Evolutionary conservation across 78 protist species (phyloP).

Genomic region (Dictyostelium purpureum): DNA sequence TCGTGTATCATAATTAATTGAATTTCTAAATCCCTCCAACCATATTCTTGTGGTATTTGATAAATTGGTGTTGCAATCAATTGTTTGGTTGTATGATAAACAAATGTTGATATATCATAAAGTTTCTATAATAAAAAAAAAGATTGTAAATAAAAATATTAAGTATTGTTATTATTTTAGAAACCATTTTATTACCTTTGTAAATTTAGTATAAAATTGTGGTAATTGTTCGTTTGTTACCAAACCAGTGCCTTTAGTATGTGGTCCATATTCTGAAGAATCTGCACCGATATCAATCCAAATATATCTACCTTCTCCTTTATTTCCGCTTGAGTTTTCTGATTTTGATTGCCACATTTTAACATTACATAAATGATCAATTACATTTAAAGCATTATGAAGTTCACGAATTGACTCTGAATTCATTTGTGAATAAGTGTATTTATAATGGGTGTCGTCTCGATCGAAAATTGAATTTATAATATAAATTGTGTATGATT

Average conservation of each 20-base stretch:
- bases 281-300: conserved; percentile 63
- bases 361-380: conserved; percentile 13
- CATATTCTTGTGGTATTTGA: not conserved
- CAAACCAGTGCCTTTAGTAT: conserved; percentile 61
- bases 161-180: not conserved
- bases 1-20: conserved; percentile 71
- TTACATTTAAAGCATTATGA: not conserved
- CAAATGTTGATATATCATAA: conserved; percentile 6
- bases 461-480: not conserved
- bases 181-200: not conserved
- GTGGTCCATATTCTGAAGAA: conserved; percentile 27
- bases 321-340: not conserved
- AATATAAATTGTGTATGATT: not conserved
- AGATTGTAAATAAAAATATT: not conserved
- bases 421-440: conserved; percentile 22
- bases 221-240: not conserved
- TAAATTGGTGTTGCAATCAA: conserved; percentile 43
- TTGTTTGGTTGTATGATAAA: conserved; percentile 34
- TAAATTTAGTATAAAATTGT: not conserved
- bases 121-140: not conserved
- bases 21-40: conserved; percentile 41
- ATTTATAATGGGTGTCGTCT: not conserved
- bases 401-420: not conserved
- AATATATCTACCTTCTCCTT: conserved; percentile 35
- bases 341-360: conserved; percentile 64